Evolutionary conservation across 2,329 filamentous ascomycete genomes (phyloP), one percentile per base, ranked within the genome.

Genomic region (Tolypocladium tundrense): DNA sequence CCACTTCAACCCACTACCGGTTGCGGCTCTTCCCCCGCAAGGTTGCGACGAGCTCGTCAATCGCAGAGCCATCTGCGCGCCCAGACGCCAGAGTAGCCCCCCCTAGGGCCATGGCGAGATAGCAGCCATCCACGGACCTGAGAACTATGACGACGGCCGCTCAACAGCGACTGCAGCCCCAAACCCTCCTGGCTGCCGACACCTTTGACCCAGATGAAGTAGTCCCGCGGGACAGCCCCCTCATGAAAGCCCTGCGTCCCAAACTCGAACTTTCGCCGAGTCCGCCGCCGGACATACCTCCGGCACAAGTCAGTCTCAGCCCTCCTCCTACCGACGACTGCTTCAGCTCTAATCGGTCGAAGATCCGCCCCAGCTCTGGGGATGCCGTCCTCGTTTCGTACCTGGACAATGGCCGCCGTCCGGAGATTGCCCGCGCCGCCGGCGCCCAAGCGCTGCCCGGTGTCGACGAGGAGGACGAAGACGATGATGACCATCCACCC

Each of bases 311-410:
- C 64, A 71, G 69, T 71, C 62, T 66, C 56, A 66, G 62, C 62
- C 61, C 66, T 65, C 62, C 58, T 63, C 67, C 61, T 52, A 58
- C 59, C 66, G 65, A 65, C 67, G 63, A 64, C 78, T 65, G 79
- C 80, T 69, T 71, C 70, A 77, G 75, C 68, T 78, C 76, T 76
- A 73, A 76, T 77, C 73, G 72, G 62, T 75, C 69, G 66, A 84
- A 83, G 80, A 73, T 79, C 61, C 76, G 72, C 63, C 76, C 81
- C 48, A 83, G 75, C 65, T 81, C 82, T 68, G 83, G 81, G 65
- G 85, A 88, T 79, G 82, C 78, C 64, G 84, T 90, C 62, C 78
- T 93, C 70, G 79, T 93, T 61, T 73, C 76, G 58, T 77, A 79
- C 69, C 79, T 92, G 75, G 82, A 76, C 64, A 82, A 77, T 67